phyloP scores from a whole-genome alignment of 371 early-diverging fungal species.

The Mucor lusitanicus region DNA sequence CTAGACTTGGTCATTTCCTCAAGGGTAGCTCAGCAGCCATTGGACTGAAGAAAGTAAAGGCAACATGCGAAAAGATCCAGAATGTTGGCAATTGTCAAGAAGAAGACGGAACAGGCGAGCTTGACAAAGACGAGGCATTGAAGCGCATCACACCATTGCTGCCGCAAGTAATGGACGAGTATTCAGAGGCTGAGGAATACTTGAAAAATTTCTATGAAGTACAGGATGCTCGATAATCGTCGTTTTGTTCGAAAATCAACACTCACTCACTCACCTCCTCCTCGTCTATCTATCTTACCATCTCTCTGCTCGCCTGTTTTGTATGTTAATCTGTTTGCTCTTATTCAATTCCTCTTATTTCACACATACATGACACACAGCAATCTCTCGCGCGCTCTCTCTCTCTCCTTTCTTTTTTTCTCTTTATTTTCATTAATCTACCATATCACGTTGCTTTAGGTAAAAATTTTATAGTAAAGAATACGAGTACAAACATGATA shows the following conservation, averaged over 20 bases:
- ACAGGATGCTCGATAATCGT: constrained; percentile 43
- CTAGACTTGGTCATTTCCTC: constrained; percentile 86
- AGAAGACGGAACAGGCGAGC: constrained; percentile 52
- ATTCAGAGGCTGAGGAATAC: constrained; percentile 74
- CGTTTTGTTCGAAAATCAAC: background rate
- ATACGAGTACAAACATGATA: constrained; percentile 67
- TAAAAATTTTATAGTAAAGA: constrained; percentile 68
- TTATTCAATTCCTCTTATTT: background rate
- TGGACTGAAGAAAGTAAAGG: constrained; percentile 81
- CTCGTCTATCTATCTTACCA: background rate
- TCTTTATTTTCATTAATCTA: background rate
- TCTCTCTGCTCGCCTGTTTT: background rate
- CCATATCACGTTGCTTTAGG: constrained; percentile 49
- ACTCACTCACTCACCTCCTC: background rate
- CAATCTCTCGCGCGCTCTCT: too few species aligned
- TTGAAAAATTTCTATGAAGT: constrained; percentile 74
- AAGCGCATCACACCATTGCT: constrained; percentile 61
- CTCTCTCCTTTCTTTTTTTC: background rate
- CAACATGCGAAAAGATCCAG: constrained; percentile 86
- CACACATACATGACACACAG: background rate
- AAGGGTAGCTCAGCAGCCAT: constrained; percentile 92
- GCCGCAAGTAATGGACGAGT: constrained; percentile 67
- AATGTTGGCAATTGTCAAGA: constrained; percentile 80
- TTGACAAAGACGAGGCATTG: constrained; percentile 67
- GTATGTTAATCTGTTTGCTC: background rate